Percentiles rank a stretch among this genome's conserved stretches.
Conservation (phyloP, 1,284 basidiomycete species). For the Cutaneotrichosporon mucoides region DNA sequence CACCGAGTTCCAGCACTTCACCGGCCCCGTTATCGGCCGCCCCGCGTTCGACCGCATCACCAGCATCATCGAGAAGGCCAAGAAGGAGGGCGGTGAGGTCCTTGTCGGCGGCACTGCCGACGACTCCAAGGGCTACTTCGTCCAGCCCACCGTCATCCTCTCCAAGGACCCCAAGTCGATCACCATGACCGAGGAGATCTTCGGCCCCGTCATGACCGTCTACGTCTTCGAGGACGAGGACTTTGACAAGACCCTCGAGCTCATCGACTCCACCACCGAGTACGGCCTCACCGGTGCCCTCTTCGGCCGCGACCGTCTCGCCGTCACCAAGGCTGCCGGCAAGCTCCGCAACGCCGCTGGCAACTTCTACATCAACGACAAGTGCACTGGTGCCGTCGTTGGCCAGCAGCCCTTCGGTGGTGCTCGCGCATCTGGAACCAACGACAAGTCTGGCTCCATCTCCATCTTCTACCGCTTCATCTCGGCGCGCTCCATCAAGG, state of each 20-base stretch:
- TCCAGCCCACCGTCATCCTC: conserved; percentile 91
- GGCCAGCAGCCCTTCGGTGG: conserved; percentile 87
- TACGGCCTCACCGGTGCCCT: conserved; percentile 91
- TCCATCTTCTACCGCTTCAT: conserved; percentile 86
- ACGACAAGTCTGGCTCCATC: conserved; percentile 95
- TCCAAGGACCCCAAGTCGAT: conserved; percentile 87
- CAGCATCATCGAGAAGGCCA: conserved; percentile 81
- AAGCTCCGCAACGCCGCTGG: conserved; percentile 68
- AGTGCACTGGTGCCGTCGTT: conserved; percentile 82
- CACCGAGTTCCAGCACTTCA: conserved; percentile 77
- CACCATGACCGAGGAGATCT: conserved; percentile 94
- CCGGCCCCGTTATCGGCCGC: conserved; percentile 90
- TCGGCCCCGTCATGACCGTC: conserved; percentile 92
- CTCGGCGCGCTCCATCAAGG: conserved; percentile 90
- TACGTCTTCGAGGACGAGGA: conserved; percentile 85
- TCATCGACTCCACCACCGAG: conserved; percentile 80
- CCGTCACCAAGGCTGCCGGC: conserved; percentile 69
- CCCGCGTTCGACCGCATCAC: conserved; percentile 84
- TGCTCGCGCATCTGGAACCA: conserved; percentile 86
- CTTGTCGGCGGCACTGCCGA: conserved; percentile 78
- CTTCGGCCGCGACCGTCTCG: conserved; percentile 77
- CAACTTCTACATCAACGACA: conserved; percentile 91
- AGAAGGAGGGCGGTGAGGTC: conserved; percentile 80
- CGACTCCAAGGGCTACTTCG: conserved; percentile 87
- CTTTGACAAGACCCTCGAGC: conserved; percentile 71